phyloP scores from a whole-genome alignment of 1,139 yeast genomes.

The Taphrina confusa region DNA sequence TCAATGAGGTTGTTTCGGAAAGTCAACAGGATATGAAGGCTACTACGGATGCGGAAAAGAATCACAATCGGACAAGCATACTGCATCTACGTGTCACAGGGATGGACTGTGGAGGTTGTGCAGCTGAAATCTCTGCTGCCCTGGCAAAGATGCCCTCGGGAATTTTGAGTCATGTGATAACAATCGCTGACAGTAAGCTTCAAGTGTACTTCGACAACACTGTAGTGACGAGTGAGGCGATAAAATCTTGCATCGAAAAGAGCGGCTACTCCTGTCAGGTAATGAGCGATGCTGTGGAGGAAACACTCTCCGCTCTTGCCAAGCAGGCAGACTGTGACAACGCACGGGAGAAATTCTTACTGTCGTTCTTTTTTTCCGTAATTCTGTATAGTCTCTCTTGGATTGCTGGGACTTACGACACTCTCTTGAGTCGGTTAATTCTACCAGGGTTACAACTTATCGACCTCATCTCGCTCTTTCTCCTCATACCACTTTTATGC shows the following conservation, averaged over 20 bases:
- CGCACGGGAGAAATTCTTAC: constrained; percentile 63
- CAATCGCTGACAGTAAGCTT: not conserved
- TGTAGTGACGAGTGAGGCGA: not conserved
- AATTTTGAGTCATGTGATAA: not conserved
- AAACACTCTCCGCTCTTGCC: constrained; percentile 49
- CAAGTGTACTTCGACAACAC: not conserved
- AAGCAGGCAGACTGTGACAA: constrained; percentile 68
- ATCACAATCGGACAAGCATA: not conserved
- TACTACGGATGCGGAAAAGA: not conserved
- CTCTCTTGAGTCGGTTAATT: constrained; percentile 41
- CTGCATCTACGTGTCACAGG: not conserved
- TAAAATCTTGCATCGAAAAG: not conserved
- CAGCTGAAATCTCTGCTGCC: not conserved
- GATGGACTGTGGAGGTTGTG: constrained; percentile 31
- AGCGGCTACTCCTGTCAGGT: constrained; percentile 7
- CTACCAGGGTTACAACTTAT: constrained; percentile 48
- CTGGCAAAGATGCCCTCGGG: not conserved
- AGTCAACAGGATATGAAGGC: too few species aligned
- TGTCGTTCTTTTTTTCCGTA: constrained; percentile 57
- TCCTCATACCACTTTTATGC: constrained; percentile 71
- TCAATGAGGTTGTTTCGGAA: too few species aligned
- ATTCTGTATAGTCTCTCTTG: constrained; percentile 60
- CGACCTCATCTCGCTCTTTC: constrained; percentile 59
- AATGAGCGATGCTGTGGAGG: not conserved
- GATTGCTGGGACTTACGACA: not conserved